A percentile compares a stretch with the other conserved stretches of the same genome.
Conservation (phyloP, 192 early-diverging fungal species). For the Coemansia sp. region DNA sequence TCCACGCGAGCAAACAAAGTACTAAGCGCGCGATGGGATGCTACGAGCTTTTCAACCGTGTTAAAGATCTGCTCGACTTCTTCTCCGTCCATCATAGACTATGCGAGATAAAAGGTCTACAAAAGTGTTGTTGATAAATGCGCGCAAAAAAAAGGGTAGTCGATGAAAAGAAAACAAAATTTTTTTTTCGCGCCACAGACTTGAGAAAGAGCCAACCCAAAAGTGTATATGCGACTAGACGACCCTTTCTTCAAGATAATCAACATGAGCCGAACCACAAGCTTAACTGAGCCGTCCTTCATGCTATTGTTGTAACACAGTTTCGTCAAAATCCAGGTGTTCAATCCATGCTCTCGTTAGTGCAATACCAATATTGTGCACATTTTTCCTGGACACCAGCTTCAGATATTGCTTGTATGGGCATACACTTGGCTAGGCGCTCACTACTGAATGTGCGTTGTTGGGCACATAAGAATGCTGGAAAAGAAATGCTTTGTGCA, state of each 20-base stretch:
- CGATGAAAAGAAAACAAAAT: background rate
- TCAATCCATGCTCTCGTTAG: too few species aligned
- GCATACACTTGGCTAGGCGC: too few species aligned
- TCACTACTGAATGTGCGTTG: too few species aligned
- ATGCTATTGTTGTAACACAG: background rate
- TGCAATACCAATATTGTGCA: too few species aligned
- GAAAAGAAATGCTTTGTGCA: background rate
- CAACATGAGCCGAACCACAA: background rate
- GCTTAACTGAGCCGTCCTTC: background rate
- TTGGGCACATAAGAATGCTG: too few species aligned
- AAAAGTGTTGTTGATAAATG: background rate
- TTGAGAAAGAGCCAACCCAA: background rate
- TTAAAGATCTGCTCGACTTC: background rate
- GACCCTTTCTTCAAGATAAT: background rate
- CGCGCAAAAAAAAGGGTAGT: background rate
- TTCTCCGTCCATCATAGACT: background rate
- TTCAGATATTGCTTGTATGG: too few species aligned
- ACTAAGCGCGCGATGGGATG: background rate
- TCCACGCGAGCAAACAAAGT: background rate
- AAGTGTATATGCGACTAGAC: background rate
- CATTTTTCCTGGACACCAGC: too few species aligned
- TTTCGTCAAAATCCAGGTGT: too few species aligned
- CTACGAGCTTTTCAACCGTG: background rate
- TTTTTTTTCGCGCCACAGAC: background rate
- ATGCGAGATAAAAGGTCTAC: background rate